Evolutionary conservation across 1,284 basidiomycete species (phyloP), one percentile per base, ranked within the genome.

Genomic region (Heterobasidion irregulare): DNA sequence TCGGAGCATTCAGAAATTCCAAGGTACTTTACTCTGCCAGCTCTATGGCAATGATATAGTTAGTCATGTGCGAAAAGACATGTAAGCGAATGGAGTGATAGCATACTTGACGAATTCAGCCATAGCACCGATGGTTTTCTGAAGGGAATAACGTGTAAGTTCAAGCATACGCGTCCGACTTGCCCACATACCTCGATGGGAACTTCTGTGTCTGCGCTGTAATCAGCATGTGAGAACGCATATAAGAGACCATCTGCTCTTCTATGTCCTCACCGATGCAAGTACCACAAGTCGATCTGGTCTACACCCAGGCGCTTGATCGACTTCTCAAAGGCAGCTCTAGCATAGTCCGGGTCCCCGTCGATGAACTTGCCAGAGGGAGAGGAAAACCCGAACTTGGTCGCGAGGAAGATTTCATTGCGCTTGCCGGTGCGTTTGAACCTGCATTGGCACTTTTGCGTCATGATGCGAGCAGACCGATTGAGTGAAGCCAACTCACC

Each of bases 1-100:
- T 77, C 75, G 0, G 77, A 79, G 55, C 76, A 74, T 63, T 89
- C 86, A 50, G 80, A 85, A 18, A 86, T 69, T 0, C 84, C 84
- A 18, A 87, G 67, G 63, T 82, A 76, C 56, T 77, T 78, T 51
- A 83, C 74, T 63, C 83, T 84, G n/a, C 83, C 82, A 47, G 72
- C 77, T 57, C 78, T 78, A 52, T 6, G 7, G 33, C 1, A 35
- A 46, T 12, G 49, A 7, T 13, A 44, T 38, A 48, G 52, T 35
- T 44, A 34, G 32, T 26, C 48, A 54, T 18, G 53, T 32, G 44
- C 36, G 12, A 41, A 18, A 33, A 34, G 32, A 50, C 13, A 34
- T 19, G 35, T 9, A 12, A 47, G 6, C 12, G 34, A 36, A 52
- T 55, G 18, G 16, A 34, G 1, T 35, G 8, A 38, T 26, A n/a